A percentile compares a stretch with the other conserved stretches of the same genome.
phyloP scores from a whole-genome alignment of 2,329 filamentous ascomycete species.

The Ascochyta viciae-villosae region DNA sequence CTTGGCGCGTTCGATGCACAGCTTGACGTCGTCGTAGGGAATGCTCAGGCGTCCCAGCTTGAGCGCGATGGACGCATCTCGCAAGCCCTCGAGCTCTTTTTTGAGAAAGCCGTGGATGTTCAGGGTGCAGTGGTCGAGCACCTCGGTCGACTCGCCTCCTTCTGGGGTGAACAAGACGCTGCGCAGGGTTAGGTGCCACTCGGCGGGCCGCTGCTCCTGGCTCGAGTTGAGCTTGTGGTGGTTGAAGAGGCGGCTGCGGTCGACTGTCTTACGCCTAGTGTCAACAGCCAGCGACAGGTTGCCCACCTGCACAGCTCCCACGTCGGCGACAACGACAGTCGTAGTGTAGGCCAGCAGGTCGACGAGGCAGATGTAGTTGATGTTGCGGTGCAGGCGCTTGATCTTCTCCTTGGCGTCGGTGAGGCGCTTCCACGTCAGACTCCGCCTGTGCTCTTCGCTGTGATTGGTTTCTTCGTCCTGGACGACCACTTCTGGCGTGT shows the following conservation, averaged over 20 bases:
- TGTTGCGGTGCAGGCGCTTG: slow-evolving; percentile 83
- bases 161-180: slow-evolving; percentile 90
- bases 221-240: slow-evolving; percentile 56
- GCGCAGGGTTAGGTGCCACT: slow-evolving; percentile 88
- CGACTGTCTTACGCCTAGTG: slow-evolving; percentile 88
- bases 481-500: slow-evolving; percentile 25
- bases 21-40: slow-evolving; percentile 83
- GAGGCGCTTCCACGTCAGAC: slow-evolving; percentile 75
- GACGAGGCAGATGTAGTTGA: slow-evolving; percentile 87
- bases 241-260: slow-evolving; percentile 86
- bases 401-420: slow-evolving; percentile 82
- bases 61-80: slow-evolving; percentile 86
- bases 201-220: slow-evolving; percentile 77
- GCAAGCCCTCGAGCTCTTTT: slow-evolving; percentile 82
- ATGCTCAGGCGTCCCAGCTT: slow-evolving; percentile 91
- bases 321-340: slow-evolving; percentile 76
- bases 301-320: slow-evolving; percentile 85
- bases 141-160: slow-evolving; percentile 81
- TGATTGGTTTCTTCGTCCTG: slow-evolving; percentile 51
- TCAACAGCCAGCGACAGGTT: slow-evolving; percentile 87
- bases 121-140: slow-evolving; percentile 85
- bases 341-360: slow-evolving; percentile 87
- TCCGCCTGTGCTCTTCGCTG: slow-evolving; percentile 58
- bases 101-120: slow-evolving; percentile 93
- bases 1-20: slow-evolving; percentile 65